phyloP scores from a whole-genome alignment of 176 grass and related monocot species.

The Phoenix dactylifera region DNA sequence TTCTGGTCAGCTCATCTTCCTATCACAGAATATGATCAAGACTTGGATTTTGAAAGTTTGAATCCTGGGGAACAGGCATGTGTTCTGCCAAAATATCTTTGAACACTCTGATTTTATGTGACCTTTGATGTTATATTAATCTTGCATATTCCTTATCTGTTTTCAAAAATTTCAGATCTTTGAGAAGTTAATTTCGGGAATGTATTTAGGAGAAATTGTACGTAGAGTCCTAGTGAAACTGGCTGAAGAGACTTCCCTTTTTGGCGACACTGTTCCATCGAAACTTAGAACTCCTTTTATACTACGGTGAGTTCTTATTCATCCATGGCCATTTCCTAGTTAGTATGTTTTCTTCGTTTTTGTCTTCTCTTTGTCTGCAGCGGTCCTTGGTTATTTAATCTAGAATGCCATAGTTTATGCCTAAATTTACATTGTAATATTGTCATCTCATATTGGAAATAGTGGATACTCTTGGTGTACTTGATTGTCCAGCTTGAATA shows the following conservation, averaged over 20 bases:
- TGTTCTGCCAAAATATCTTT: conserved; percentile 1
- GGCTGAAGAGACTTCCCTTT: conserved; percentile 34
- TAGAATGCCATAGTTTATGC: background rate
- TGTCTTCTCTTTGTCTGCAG: background rate
- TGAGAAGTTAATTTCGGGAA: conserved; percentile 78
- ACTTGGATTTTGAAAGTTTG: conserved; percentile 63
- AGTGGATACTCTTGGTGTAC: no score
- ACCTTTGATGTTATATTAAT: no score
- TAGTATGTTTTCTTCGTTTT: background rate
- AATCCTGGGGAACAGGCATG: conserved; percentile 83
- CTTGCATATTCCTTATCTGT: background rate
- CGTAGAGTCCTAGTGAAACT: conserved; percentile 67
- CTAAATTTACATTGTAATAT: no score
- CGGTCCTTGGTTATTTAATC: background rate
- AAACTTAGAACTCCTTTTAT: conserved; percentile 56
- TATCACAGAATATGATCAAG: conserved; percentile 54
- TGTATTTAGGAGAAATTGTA: conserved; percentile 84
- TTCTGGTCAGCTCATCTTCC: conserved; percentile 56
- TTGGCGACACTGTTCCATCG: conserved; percentile 38
- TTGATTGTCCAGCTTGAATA: no score
- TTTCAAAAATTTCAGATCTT: conserved; percentile 56
- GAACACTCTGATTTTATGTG: no score
- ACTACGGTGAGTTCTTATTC: conserved; percentile 29
- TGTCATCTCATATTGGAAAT: no score
- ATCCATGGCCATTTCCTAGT: background rate